Evolutionary conservation across 75 land plant genomes (phyloP), one percentile per base, ranked within the genome.

Genomic region (Sequoia sempervirens): DNA sequence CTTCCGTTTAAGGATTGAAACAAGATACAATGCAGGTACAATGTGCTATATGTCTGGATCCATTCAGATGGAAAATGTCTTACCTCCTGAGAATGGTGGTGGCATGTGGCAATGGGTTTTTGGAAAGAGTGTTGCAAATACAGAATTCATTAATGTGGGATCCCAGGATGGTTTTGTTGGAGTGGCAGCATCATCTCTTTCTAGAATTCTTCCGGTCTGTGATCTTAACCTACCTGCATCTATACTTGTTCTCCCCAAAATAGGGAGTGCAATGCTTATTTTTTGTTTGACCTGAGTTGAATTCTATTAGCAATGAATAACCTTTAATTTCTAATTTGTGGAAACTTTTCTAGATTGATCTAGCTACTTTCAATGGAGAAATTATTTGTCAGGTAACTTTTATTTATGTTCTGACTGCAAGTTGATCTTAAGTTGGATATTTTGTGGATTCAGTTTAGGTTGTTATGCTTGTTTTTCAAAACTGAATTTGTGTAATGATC

Each of bases 21-120:
- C 15, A 18, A 54, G 47, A 38, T 11, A 15, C 73, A 23, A 73
- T 75, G 68, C 84, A 96, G 98, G 98, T 84, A 89, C 93, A 13
- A 90, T 94, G 93, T 96, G 98, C 87, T 96, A 91, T 85, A 96
- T 88, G 90, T 96, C 98, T 85, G 96, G 92, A 17, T 90, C 91
- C 20, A 88, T 96, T 61, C 91, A 96, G 84, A 91, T 93, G 90
- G 96, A 96, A 50, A 93, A 90, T 83, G 82, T 88, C 81, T 88
- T 87, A 75, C 74, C 89, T 75, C 92, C 93, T 83, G 96, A 96
- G 84, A 88, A 94, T 82, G 96, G 90, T 82, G 96, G 88, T 18
- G 92, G 92, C 4, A 45, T 93, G n/a, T 94, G 93, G 97, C 96
- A 96, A 52, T 94, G 96, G 96, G 83, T 96, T 70, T 88, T 96